Conservation (phyloP, 2,329 filamentous ascomycete genomes). For the Zymoseptoria passerinii region DNA sequence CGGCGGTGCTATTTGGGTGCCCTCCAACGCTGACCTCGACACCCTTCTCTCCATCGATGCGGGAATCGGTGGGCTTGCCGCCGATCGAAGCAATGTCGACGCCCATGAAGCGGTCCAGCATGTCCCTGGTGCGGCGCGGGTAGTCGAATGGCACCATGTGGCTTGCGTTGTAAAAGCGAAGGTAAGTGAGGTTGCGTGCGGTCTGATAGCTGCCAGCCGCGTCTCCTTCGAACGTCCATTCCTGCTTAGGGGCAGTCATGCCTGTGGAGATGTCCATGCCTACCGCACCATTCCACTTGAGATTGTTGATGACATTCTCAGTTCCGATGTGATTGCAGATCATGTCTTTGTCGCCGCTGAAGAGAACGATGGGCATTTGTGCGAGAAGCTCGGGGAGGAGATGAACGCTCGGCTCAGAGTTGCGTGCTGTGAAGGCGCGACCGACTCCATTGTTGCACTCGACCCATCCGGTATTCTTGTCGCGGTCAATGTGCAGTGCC, state of each 20-base stretch:
- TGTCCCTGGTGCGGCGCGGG: constrained; percentile 77
- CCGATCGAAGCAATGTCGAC: constrained; percentile 88
- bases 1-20: constrained; percentile 59
- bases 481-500: constrained; percentile 73
- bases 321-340: constrained; percentile 98
- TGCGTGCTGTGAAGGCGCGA: constrained; percentile 57
- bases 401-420: constrained; percentile 64
- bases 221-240: constrained; percentile 90
- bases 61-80: constrained; percentile 66
- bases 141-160: constrained; percentile 99
- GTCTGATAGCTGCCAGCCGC: constrained; percentile 86
- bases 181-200: constrained; percentile 89
- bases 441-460: constrained; percentile 82
- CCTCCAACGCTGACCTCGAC: constrained; percentile 65
- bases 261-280: constrained; percentile 84
- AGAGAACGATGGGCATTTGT: constrained; percentile 72
- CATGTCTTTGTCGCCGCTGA: constrained; percentile 86
- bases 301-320: constrained; percentile 78
- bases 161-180: constrained; percentile 88
- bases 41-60: constrained; percentile 77
- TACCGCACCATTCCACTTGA: constrained; percentile 84
- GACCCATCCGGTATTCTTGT: constrained; percentile 80
- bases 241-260: constrained; percentile 80
- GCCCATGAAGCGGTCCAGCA: constrained; percentile 93
- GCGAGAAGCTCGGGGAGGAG: constrained; percentile 71